Evolutionary conservation across 495 filamentous ascomycete species (phyloP).

Genomic region (Mytilinidion resinicola): DNA sequence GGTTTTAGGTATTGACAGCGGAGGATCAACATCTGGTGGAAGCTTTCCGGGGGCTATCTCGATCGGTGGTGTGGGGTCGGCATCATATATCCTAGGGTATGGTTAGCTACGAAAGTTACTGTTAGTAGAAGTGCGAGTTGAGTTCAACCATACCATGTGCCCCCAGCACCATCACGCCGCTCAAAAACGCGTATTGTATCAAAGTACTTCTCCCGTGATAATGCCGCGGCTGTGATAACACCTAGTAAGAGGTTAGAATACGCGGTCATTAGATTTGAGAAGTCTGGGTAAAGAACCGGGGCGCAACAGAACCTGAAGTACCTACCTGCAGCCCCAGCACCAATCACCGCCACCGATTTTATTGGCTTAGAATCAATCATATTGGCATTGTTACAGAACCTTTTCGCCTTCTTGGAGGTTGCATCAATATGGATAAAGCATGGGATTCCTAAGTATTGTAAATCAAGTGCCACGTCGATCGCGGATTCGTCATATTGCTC

Average conservation of each 20-base stretch:
- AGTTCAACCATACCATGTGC: constrained; percentile 41
- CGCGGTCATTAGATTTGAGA: neutral
- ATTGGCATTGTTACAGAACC: neutral
- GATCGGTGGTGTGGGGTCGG: constrained; percentile 30
- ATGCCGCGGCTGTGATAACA: constrained; percentile 41
- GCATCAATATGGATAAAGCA: neutral
- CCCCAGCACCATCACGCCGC: constrained; percentile 41
- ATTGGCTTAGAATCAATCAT: constrained; percentile 21
- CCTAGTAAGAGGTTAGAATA: constrained; percentile 26
- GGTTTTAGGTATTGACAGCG: constrained; percentile 36
- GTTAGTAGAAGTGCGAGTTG: constrained; percentile 3
- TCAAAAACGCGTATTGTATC: constrained; percentile 47
- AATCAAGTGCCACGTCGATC: neutral
- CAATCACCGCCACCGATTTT: constrained; percentile 47
- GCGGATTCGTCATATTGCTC: neutral
- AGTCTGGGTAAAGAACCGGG: neutral
- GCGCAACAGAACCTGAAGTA: neutral
- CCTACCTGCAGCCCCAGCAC: constrained; percentile 46
- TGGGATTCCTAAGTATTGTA: neutral
- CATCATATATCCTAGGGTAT: constrained; percentile 42
- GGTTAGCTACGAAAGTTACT: neutral
- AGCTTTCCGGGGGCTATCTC: constrained; percentile 37
- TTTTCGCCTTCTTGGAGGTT: neutral
- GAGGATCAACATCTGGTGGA: constrained; percentile 40
- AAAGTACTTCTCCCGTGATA: constrained; percentile 45